Evolutionary conservation across 805 yeast genomes (phyloP).

Genomic region (Yarrowia phangngaensis): DNA sequence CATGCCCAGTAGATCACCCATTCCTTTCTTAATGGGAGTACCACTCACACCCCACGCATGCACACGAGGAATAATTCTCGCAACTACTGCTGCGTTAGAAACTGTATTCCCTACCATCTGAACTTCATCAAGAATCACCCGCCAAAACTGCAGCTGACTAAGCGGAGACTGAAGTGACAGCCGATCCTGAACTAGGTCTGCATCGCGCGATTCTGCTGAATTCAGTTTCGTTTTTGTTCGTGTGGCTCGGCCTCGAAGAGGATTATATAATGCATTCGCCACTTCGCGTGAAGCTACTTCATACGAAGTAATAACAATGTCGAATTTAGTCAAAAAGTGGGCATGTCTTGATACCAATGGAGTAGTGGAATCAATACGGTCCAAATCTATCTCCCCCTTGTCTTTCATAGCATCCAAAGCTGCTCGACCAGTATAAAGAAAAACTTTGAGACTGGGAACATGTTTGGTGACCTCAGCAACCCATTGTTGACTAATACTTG

Average conservation of each 20-base stretch:
- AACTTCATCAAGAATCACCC: conserved; percentile 89
- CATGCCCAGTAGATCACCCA: conserved; percentile 67
- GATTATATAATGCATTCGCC: conserved; percentile 71
- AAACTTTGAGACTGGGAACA: conserved; percentile 59
- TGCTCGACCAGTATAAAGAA: conserved; percentile 59
- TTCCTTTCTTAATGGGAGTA: conserved; percentile 71
- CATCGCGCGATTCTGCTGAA: conserved; percentile 41
- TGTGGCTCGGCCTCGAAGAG: conserved; percentile 35
- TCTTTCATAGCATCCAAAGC: background rate
- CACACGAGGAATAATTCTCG: conserved; percentile 70
- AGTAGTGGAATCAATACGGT: background rate
- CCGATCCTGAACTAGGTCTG: conserved; percentile 27
- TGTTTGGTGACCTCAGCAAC: conserved; percentile 58
- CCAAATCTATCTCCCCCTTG: background rate
- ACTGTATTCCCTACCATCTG: conserved; percentile 80
- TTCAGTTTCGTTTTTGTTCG: conserved; percentile 10
- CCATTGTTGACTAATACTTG: conserved; percentile 84
- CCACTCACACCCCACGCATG: conserved; percentile 99
- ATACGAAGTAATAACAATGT: conserved; percentile 79
- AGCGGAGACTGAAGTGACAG: conserved; percentile 56
- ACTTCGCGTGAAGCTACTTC: conserved; percentile 66
- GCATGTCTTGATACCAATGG: conserved; percentile 41
- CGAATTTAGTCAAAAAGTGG: conserved; percentile 55
- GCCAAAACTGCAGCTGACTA: conserved; percentile 77
- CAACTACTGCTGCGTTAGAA: conserved; percentile 74